Base-by-base conservation (phyloP, 2,329 filamentous ascomycete genomes). In the Pseudomassariella vexata region DNA sequence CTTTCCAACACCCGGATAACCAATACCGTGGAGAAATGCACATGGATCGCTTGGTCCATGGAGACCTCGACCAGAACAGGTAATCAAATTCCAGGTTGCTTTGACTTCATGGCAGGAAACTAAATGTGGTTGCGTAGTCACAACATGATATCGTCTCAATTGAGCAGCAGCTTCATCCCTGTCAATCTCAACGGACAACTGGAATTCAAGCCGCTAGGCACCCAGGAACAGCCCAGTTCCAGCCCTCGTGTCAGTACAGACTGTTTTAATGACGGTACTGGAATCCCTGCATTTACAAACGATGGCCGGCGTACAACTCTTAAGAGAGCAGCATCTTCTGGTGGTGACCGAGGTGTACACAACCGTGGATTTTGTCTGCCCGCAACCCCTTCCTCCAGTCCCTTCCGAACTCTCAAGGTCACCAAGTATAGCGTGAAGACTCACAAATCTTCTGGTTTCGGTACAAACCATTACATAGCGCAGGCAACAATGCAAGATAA, bases 331-430 rank as follows among this genome's bases (percentile, higher is more conserved):
- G 16, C 20, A n/a, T 22, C 30, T 15, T 32, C 34, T 23, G 30
- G 30, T 6, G 21, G 29, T 12, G 14, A 19, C 16, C 24, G 30
- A 37, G 12, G 31, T 15, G 28, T 14, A 25, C 16, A 30, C 17
- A 45, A 36, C 24, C 39, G 30, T 8, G 35, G 37, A 17, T 15
- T 28, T 18, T 24, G 33, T 10, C 28, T 29, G 14, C 40, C 35
- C n/a, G 24, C 32, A 5, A 33, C 32, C 22, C 33, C 37, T 27
- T 25, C 35, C 14, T 37, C 37, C 19, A 39, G 31, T 14, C 37
- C 42, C 3, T 44, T 47, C 17, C 31, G 32, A 16, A 40, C 42
- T 4, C 37, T 48, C 7, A 47, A 39, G 24, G 40, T 40, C 11
- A 49, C 38, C 3, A 47, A 46, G 23, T 41, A 39, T 24, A 30